phyloP scores from a whole-genome alignment of 2,329 filamentous ascomycete species.

The Dendrostoma leiphaemia region DNA sequence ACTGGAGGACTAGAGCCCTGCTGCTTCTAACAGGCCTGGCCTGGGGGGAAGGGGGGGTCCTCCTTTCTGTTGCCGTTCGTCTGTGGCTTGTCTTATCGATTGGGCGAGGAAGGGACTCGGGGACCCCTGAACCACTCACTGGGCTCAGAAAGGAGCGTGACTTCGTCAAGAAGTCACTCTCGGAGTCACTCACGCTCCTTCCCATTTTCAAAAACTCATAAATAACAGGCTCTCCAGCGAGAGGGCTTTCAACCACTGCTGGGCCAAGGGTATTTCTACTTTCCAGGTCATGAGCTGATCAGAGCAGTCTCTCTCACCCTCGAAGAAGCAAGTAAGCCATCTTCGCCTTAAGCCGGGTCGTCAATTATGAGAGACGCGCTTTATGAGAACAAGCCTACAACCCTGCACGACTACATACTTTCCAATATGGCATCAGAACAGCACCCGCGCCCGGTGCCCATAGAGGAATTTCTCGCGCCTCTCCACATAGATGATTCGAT shows the following conservation, averaged over 20 bases:
- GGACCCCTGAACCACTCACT: neutral
- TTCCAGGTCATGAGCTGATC: too few species aligned
- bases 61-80: neutral
- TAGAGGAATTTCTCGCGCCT: slow-evolving; percentile 49
- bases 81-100: slow-evolving; percentile 9
- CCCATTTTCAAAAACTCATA: too few species aligned
- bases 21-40: too few species aligned
- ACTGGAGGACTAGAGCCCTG: too few species aligned
- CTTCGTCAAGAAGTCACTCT: too few species aligned
- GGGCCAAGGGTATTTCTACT: too few species aligned
- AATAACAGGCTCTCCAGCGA: too few species aligned
- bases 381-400: neutral
- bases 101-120: neutral
- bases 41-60: neutral
- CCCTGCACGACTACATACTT: neutral
- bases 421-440: slow-evolving; percentile 15
- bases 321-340: too few species aligned
- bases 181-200: neutral
- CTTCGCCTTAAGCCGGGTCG: neutral
- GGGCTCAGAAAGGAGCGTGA: neutral
- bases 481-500: slow-evolving; percentile 46
- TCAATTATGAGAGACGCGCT: too few species aligned
- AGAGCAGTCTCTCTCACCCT: too few species aligned
- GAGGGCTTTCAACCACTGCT: too few species aligned
- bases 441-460: slow-evolving; percentile 14